These are phyloP conservation scores for Ormosia emarginata DNA, from an alignment of 306 rosid genomes.

Conservation along the genomic window DNA sequence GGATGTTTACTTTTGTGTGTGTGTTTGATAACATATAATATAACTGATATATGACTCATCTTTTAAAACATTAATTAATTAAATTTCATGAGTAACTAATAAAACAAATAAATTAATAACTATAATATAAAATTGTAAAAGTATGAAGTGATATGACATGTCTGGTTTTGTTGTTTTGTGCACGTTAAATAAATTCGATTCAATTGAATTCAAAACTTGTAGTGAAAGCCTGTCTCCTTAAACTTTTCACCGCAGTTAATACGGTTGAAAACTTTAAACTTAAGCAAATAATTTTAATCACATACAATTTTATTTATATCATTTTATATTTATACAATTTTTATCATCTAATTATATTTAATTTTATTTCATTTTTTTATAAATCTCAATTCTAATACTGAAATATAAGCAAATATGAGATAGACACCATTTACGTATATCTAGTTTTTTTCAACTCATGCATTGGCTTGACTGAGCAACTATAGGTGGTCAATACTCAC, in stretches of 20 bases:
- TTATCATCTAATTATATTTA: no score
- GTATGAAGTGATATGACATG: background rate
- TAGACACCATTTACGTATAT: no score
- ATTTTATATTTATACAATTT: no score
- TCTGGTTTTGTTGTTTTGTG: conserved; percentile 22
- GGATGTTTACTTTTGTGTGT: background rate
- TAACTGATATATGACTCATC: background rate
- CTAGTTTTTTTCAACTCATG: background rate
- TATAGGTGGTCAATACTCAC: background rate
- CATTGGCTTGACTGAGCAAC: background rate
- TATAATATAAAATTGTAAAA: background rate
- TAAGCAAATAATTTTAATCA: no score
- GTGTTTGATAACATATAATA: background rate
- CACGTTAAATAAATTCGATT: background rate
- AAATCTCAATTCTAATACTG: no score
- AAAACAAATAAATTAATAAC: background rate
- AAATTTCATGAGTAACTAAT: background rate
- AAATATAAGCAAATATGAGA: no score
- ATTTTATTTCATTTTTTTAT: no score
- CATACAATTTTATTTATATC: no score
- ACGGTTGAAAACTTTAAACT: conserved; percentile 4
- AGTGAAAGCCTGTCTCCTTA: background rate
- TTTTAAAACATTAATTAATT: background rate
- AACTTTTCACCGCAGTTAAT: conserved; percentile 10
- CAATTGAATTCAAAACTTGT: conserved; percentile 3